Evolutionary conservation across 257 asterid species (phyloP), one percentile per base, ranked within the genome.

Genomic region (Ehretia macrophylla): DNA sequence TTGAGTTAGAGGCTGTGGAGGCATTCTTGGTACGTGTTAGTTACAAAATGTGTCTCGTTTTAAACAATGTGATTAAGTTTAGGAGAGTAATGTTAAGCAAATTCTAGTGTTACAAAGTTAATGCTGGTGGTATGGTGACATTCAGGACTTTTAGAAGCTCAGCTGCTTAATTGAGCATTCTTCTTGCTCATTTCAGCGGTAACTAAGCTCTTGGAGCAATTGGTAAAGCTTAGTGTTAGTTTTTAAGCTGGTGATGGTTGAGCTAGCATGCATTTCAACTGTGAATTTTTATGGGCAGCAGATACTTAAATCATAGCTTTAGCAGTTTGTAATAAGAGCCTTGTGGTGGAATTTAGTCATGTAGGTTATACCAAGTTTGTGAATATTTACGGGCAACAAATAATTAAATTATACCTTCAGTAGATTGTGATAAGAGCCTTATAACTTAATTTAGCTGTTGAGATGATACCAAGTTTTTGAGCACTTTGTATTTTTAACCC

Each of bases 1-100:
- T 93, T 50, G 97, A 93, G 82, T 77, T 93, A 81, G 99, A 93
- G 81, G 99, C 99, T 53, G 87, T 80, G 44, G 99, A 93, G 62
- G 77, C 95, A 22, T 93, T 89, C 75, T 74, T 93, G 94, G 99
- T 93, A 93, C 14, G 83, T 59, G 19, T 55, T 42, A 56, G 57
- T 71, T 52, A 57, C 22, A 32, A 19, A 47, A 60, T 38, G 69
- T 13, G 9, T 37, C 21, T 53, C 52, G 54, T 72, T 19, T 18
- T 13, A 10, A 52, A 35, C 49, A 11, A 42, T 32, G 47, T 60
- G 45, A 63, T 48, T 19, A 14, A 50, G 51, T 13, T 4, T n/a
- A 17, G 17, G 47, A 42, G 47, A 42, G 47, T 42, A 42, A 42
- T 42, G 8, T 10, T 10, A 11, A 42, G 47, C 11, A 2, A 10